Evolutionary conservation across 2,329 filamentous ascomycete species (phyloP).

Genomic region (Nakataea oryzae): DNA sequence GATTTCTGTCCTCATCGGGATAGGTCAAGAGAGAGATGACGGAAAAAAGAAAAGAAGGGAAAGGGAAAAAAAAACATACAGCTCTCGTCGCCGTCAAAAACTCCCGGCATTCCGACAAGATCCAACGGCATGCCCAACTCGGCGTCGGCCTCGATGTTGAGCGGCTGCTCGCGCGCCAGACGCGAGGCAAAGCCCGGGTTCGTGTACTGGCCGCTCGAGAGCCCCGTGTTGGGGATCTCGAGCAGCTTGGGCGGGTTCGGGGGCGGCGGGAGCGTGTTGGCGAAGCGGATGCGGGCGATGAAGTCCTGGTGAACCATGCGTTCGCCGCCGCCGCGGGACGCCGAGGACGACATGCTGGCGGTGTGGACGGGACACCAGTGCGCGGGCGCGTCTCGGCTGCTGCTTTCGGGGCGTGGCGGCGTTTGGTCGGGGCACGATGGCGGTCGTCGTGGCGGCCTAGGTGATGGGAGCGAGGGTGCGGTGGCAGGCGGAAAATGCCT

Average conservation of each 20-base stretch:
- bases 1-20: neutral
- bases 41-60: slow-evolving; percentile 5
- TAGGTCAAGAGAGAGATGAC: slow-evolving; percentile 5
- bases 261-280: slow-evolving; percentile 89
- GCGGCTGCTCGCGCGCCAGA: slow-evolving; percentile 78
- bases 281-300: slow-evolving; percentile 90
- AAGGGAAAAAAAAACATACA: slow-evolving; percentile 56
- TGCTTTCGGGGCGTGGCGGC: neutral
- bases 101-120: slow-evolving; percentile 83
- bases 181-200: slow-evolving; percentile 82
- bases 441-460: neutral
- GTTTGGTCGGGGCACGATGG: neutral
- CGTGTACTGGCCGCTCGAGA: slow-evolving; percentile 80
- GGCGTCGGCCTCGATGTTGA: slow-evolving; percentile 95
- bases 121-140: slow-evolving; percentile 97
- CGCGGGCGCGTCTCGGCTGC: neutral
- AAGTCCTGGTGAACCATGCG: slow-evolving; percentile 82
- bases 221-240: slow-evolving; percentile 88
- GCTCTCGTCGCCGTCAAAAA: slow-evolving; percentile 91
- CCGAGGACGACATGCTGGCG: slow-evolving; percentile 27
- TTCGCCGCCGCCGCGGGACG: slow-evolving; percentile 34
- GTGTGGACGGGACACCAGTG: neutral
- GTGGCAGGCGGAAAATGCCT: neutral
- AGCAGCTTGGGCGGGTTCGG: slow-evolving; percentile 93
- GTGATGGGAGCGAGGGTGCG: slow-evolving; percentile 2